Base-by-base conservation (phyloP, 305 asterid genomes). In the Fraxinus paxiana region DNA sequence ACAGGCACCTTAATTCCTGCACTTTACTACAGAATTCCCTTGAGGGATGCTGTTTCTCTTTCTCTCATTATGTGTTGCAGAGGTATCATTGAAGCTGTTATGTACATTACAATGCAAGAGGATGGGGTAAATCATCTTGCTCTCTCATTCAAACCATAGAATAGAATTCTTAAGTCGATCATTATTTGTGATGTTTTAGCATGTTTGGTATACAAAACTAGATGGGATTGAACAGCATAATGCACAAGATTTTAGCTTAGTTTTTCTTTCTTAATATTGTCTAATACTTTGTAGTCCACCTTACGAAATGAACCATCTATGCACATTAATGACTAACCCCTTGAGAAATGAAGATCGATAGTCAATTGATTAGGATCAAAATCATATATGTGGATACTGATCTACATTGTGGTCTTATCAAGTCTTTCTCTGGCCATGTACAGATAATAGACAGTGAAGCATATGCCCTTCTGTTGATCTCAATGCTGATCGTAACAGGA, bases 51-150 rank as follows among this genome's bases (percentile, higher is more conserved):
- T 1, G 15, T 87, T 0, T 9, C 89, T 67, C 91, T 91, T 38
- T 83, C 89, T 80, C 88, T 91, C 31, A 76, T 92, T 48, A 88
- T 91, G 93, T 87, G 92, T 71, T 84, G 93, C 79, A 92, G 81
- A 75, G 97, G 97, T 37, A 84, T 87, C 28, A 77, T 91, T 15
- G 97, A 91, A 73, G 84, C 84, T 35, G 75, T 89, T 20, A 69
- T 82, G 0, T 92, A 84, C 69, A 78, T 87, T 81, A 59, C 79
- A 26, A 10, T 91, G 83, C 79, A 26, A 74, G 92, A 87, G 70
- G 83, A 83, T 13, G 88, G 88, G 88, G 96, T 91, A 83, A 18
- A 82, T 30, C 15, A 2, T 8, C 22, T 67, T 26, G 46, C 69
- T 72, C 12, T 13, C 72, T 30, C 73, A 48, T 59, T 33, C 37